Conservation (phyloP, 306 rosid genomes). For the Prunus mongolica region DNA sequence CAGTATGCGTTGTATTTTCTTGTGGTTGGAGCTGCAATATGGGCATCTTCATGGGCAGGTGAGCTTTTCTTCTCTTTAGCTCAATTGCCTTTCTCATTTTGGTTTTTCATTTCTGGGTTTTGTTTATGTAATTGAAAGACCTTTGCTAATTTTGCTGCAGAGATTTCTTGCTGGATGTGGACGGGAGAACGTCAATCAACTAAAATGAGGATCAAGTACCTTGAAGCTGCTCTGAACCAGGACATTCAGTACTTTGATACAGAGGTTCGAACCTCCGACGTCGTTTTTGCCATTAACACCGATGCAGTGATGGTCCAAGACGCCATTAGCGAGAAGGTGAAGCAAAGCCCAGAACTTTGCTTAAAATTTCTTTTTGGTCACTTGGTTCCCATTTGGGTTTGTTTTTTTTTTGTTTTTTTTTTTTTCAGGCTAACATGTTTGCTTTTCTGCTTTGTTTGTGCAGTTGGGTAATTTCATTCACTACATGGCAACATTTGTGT, state of each 20-base stretch:
- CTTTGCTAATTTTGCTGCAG: conserved; percentile 37
- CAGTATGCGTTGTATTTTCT: conserved; percentile 98
- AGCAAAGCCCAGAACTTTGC: not conserved
- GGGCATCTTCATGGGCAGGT: conserved; percentile 99
- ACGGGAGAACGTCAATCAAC: conserved; percentile 94
- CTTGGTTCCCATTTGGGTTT: not conserved
- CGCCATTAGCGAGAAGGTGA: conserved; percentile 98
- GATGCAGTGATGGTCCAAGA: conserved; percentile 98
- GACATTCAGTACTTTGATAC: conserved; percentile 91
- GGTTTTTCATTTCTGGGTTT: not conserved
- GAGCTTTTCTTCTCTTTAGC: conserved; percentile 5
- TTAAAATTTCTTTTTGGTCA: not conserved
- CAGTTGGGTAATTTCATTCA: conserved; percentile 96
- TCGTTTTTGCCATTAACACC: conserved; percentile 80
- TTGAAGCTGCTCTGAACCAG: conserved; percentile 86
- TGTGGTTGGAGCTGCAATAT: conserved; percentile 96
- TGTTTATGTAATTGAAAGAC: conserved; percentile 10
- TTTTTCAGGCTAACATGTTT: not conserved
- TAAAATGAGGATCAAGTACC: conserved; percentile 89
- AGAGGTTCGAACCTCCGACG: conserved; percentile 91
- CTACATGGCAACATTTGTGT: conserved; percentile 96
- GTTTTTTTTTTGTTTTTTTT: too few species aligned
- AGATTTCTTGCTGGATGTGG: conserved; percentile 99
- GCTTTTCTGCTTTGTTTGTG: conserved; percentile 16
- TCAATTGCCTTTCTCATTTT: not conserved